phyloP scores from a whole-genome alignment of 2,329 filamentous ascomycete genomes.

The Nemania serpens region DNA sequence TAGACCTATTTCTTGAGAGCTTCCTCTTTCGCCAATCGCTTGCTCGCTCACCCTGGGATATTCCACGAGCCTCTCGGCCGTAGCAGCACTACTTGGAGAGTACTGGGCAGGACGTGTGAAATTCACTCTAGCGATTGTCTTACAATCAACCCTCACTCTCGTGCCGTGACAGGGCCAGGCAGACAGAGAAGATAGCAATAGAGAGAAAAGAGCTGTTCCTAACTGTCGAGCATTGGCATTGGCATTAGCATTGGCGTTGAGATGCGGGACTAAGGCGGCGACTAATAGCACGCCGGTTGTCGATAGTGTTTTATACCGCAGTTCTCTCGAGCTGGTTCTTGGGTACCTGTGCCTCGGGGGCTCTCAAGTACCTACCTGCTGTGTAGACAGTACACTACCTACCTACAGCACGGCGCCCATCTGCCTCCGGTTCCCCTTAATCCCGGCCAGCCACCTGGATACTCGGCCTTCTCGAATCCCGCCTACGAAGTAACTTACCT shows the following conservation, averaged over 20 bases:
- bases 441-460: no score
- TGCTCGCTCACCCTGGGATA: slow-evolving; percentile 4
- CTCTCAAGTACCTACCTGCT: not conserved
- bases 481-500: no score
- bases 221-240: not conserved
- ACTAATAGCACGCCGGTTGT: slow-evolving; percentile 15
- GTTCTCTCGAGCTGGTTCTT: slow-evolving; percentile 1
- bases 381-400: no score
- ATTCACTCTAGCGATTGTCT: slow-evolving; percentile 4
- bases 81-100: slow-evolving; percentile 6
- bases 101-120: not conserved
- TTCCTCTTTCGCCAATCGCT: slow-evolving; percentile 33
- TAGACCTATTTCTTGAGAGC: slow-evolving; percentile 20
- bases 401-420: no score
- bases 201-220: not conserved
- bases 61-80: slow-evolving; percentile 11
- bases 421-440: no score
- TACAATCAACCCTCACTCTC: slow-evolving; percentile 4
- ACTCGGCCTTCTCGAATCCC: no score
- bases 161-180: slow-evolving; percentile 3
- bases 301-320: slow-evolving; percentile 17
- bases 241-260: slow-evolving; percentile 6
- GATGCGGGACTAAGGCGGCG: slow-evolving; percentile 19
- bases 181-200: no score
- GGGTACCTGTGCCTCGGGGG: not conserved